Evolutionary conservation across 352 stramenopile species (phyloP), one percentile per base, ranked within the genome.

Genomic region (Blastocystis sp.): DNA sequence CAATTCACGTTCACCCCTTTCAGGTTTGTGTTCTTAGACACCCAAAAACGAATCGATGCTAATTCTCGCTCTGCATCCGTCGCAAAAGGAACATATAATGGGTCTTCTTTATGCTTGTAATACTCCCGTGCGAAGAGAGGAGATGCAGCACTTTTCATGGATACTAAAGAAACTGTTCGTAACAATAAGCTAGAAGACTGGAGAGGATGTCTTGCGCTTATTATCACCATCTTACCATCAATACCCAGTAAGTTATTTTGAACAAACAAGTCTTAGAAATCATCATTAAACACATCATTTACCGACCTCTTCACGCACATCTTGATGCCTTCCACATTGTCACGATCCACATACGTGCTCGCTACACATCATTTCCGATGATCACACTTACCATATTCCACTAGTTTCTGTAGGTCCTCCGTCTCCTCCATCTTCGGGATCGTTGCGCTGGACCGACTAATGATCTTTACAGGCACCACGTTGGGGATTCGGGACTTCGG

Each of bases 221-320:
- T 59, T n/a, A 59, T 59, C 20, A 59, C 50, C 20, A 59, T n/a
- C 20, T 59, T 59, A n/a, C 11, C 11, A n/a, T 59, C 20, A n/a
- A 59, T 59, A n/a, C 3, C 20, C 20, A 59, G 50, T n/a, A 59
- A n/a, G 50, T 13, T n/a, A 59, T n/a, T 59, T 59, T 13, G 50
- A 84, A 84, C 73, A 84, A 84, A 84, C 50, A 80, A 23, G 9
- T 41, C 20, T 66, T 84, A 84, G 43, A 84, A 84, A 18, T 84
- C 50, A 59, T 59, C 73, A 18, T 84, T 55, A 84, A 84, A 84
- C 15, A 84, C 53, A 9, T 64, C 54, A 3, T 29, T 43, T 43
- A 84, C 54, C 29, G 73, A 68, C 56, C 50, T 61, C 39, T 69
- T 66, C 29, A 53, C 26, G 1, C 37, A 34, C 34, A 84, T 34